A percentile compares a stretch with the other conserved stretches of the same genome.
Conservation (phyloP, 1,284 basidiomycete genomes). For the Coniophora puteana region DNA sequence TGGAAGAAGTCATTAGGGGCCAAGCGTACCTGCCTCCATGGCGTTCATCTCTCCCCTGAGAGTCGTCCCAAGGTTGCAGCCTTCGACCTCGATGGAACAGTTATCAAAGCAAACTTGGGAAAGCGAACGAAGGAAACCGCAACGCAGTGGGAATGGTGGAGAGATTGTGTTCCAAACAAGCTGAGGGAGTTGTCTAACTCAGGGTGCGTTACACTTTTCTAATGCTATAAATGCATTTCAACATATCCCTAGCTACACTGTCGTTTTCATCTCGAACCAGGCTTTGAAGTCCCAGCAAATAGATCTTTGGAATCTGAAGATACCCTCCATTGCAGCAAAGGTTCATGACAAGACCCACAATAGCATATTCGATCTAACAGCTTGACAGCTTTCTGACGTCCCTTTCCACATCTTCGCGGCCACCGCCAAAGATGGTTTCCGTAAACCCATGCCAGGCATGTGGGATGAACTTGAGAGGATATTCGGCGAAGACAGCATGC, state of each 20-base stretch:
- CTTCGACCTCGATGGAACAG: slow-evolving; percentile 86
- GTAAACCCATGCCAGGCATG: slow-evolving; percentile 92
- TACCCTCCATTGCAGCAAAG: slow-evolving; percentile 61
- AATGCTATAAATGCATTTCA: slow-evolving; percentile 1
- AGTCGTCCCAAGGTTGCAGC: slow-evolving; percentile 61
- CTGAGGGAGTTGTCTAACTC: slow-evolving; percentile 55
- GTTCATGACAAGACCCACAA: too few relatives aligned
- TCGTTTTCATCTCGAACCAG: slow-evolving; percentile 84
- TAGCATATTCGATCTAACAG: too few relatives aligned
- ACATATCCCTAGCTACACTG: slow-evolving; percentile 52
- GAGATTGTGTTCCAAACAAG: slow-evolving; percentile 57
- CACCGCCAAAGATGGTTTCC: slow-evolving; percentile 65
- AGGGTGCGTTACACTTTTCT: slow-evolving; percentile 42
- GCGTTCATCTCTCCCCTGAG: slow-evolving; percentile 48
- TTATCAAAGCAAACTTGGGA: slow-evolving; percentile 66
- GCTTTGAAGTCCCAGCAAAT: slow-evolving; percentile 46
- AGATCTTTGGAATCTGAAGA: slow-evolving; percentile 73
- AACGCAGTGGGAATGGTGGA: slow-evolving; percentile 78
- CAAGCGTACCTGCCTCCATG: slow-evolving; percentile 60
- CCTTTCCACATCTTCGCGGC: slow-evolving; percentile 85
- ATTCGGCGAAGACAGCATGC: slow-evolving; percentile 52
- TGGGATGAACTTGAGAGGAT: slow-evolving; percentile 71
- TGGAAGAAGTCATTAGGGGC: slow-evolving; percentile 57
- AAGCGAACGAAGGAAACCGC: slow-evolving; percentile 36
- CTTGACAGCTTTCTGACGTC: slow-evolving; percentile 63